A percentile compares a stretch with the other conserved stretches of the same genome.
phyloP scores from a whole-genome alignment of 148 eudicot species.

The Heliamphora exappendiculata region DNA sequence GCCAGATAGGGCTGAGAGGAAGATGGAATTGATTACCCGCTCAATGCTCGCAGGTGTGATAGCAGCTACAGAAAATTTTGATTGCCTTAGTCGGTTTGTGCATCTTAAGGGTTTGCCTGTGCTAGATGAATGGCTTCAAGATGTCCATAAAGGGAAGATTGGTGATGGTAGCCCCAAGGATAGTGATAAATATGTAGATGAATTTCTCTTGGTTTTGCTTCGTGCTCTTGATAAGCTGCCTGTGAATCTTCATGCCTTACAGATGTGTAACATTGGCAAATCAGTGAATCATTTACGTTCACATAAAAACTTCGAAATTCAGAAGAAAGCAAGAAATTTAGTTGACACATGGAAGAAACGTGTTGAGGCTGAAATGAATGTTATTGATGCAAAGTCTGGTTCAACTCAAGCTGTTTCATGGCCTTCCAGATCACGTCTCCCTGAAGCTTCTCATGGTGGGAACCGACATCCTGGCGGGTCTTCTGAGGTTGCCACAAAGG shows the following conservation, averaged over 20 bases:
- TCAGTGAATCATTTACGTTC: slow-evolving; percentile 88
- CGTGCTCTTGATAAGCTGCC: slow-evolving; percentile 94
- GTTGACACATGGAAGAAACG: slow-evolving; percentile 99
- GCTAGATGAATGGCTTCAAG: slow-evolving; percentile 92
- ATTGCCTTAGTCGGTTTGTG: slow-evolving; percentile 73
- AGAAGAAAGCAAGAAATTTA: slow-evolving; percentile 79
- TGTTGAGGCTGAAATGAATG: slow-evolving; percentile 90
- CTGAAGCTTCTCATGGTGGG: slow-evolving; percentile 51
- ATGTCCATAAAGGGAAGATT: slow-evolving; percentile 70
- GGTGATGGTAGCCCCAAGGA: slow-evolving; percentile 59
- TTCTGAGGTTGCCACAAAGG: slow-evolving; percentile 47
- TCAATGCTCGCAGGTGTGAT: slow-evolving; percentile 66
- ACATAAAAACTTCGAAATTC: slow-evolving; percentile 78
- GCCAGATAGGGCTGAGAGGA: slow-evolving; percentile 62
- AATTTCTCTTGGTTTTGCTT: slow-evolving; percentile 72
- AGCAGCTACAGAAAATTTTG: slow-evolving; percentile 77
- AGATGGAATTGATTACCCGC: slow-evolving; percentile 50
- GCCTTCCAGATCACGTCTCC: slow-evolving; percentile 50
- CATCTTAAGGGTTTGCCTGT: slow-evolving; percentile 75
- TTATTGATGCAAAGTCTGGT: slow-evolving; percentile 56
- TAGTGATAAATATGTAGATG: slow-evolving; percentile 70
- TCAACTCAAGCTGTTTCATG: slow-evolving; percentile 54
- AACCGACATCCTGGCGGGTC: slow-evolving; percentile 45
- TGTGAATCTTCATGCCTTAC: slow-evolving; percentile 73
- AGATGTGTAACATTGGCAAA: slow-evolving; percentile 84